Conservation (phyloP, 768 basidiomycete species). For the Lactarius sp. region DNA sequence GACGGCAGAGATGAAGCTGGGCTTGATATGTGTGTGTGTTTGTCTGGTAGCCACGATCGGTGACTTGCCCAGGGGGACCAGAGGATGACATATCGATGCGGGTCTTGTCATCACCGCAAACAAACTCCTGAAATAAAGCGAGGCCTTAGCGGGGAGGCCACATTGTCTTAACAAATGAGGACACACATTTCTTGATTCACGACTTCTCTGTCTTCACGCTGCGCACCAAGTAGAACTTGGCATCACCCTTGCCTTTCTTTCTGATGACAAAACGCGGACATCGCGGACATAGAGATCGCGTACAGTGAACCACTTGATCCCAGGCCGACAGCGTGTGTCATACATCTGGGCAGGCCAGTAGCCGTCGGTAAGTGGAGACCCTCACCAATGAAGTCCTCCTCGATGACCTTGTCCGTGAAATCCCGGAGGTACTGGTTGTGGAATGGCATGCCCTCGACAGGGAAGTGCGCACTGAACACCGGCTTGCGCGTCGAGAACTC, state of each 20-base stretch:
- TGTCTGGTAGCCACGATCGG: too few relatives aligned
- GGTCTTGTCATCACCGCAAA: too few relatives aligned
- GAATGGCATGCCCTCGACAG: conserved; percentile 94
- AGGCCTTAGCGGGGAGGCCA: too few relatives aligned
- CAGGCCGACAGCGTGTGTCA: conserved; percentile 94
- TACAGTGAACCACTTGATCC: conserved; percentile 87
- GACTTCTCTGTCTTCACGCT: conserved; percentile 73
- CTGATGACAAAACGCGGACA: too few relatives aligned
- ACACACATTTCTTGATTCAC: conserved; percentile 47
- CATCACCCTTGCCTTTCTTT: too few relatives aligned
- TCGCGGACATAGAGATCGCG: conserved; percentile 69
- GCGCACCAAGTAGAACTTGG: conserved; percentile 40
- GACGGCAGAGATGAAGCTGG: too few relatives aligned
- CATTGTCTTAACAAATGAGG: too few relatives aligned
- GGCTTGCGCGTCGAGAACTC: conserved; percentile 94
- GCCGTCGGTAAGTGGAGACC: conserved; percentile 94
- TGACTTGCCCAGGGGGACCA: too few relatives aligned
- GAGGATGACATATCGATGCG: too few relatives aligned
- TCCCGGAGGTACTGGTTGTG: conserved; percentile 82
- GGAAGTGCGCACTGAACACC: conserved; percentile 87
- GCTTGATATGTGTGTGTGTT: too few relatives aligned
- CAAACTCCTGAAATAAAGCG: conserved; percentile 21
- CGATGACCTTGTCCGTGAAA: conserved; percentile 67
- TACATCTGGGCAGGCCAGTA: conserved; percentile 81
- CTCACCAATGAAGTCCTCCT: conserved; percentile 70